Conservation (phyloP, 805 yeast genomes). For the Candida broadrunensis region DNA sequence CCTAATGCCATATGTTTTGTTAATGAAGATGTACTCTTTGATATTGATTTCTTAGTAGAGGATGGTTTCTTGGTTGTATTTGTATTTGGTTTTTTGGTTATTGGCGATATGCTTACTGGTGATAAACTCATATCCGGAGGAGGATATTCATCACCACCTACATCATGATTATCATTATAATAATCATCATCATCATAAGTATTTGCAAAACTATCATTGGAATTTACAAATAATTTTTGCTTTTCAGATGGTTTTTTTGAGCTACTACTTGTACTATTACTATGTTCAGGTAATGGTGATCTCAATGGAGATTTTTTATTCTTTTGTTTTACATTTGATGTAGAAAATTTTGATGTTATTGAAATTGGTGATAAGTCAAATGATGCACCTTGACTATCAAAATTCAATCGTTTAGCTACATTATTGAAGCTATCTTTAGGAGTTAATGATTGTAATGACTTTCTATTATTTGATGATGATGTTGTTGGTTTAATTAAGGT, state of each 20-base stretch:
- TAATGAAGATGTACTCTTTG: conserved; percentile 13
- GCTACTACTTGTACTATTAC: not conserved
- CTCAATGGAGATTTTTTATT: conserved; percentile 27
- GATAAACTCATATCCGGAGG: conserved; percentile 8
- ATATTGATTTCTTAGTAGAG: conserved; percentile 1
- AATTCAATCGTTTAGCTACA: conserved; percentile 34
- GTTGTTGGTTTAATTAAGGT: not conserved
- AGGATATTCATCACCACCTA: conserved; percentile 21
- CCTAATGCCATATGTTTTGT: conserved; percentile 36
- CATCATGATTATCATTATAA: conserved; percentile 9
- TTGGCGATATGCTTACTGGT: conserved; percentile 9
- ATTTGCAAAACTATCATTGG: conserved; percentile 2
- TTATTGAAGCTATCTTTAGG: conserved; percentile 12
- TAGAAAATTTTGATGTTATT: conserved; percentile 11
- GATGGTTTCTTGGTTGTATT: conserved; percentile 4
- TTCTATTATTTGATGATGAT: not conserved
- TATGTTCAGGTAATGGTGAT: conserved; percentile 25
- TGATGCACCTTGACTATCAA: conserved; percentile 30
- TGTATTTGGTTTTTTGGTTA: not conserved
- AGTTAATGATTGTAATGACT: not conserved
- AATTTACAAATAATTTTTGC: not conserved
- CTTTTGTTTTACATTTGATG: conserved; percentile 5
- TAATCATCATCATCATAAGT: conserved; percentile 11
- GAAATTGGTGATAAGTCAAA: conserved; percentile 30
- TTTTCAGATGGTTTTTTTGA: not conserved